These are phyloP conservation scores for Amphichorda felina DNA, from an alignment of 2,329 filamentous ascomycete genomes.

Conservation along the genomic window DNA sequence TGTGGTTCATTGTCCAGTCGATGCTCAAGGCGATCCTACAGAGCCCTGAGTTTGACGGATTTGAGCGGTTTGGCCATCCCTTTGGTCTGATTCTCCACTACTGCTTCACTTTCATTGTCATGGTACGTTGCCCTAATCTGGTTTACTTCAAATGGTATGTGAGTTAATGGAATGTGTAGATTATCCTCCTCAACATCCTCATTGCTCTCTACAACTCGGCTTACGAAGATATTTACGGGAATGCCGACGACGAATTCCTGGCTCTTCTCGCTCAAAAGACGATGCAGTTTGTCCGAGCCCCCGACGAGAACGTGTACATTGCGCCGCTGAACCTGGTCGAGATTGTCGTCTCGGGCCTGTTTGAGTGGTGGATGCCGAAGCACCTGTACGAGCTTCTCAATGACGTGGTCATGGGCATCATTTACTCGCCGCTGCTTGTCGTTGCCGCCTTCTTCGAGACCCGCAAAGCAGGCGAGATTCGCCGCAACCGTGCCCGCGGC, in stretches of 20 bases:
- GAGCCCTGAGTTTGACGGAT: conserved; percentile 77
- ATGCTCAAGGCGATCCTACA: conserved; percentile 91
- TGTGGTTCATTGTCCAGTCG: conserved; percentile 61
- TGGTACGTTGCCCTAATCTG: conserved; percentile 48
- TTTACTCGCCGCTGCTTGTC: conserved; percentile 77
- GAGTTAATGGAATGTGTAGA: too few relatives aligned
- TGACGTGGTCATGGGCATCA: conserved; percentile 72
- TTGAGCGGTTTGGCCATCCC: conserved; percentile 82
- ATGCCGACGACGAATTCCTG: conserved; percentile 91
- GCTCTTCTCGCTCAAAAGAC: conserved; percentile 90
- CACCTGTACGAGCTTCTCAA: conserved; percentile 68
- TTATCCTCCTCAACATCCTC: conserved; percentile 82
- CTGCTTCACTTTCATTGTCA: conserved; percentile 93
- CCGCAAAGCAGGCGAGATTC: conserved; percentile 52
- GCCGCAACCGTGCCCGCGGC: conserved; percentile 61
- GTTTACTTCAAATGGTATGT: too few relatives aligned
- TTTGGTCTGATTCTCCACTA: conserved; percentile 96
- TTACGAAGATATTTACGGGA: conserved; percentile 87
- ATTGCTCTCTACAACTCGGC: conserved; percentile 96
- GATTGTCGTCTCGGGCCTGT: conserved; percentile 63
- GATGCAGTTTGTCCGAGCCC: conserved; percentile 91
- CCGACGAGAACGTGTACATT: conserved; percentile 97
- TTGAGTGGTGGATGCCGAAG: conserved; percentile 93
- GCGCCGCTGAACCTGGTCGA: conserved; percentile 92
- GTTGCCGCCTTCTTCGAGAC: conserved; percentile 65